Evolutionary conservation across 345 rosid species (phyloP).

Genomic region (Reutealis trisperma): DNA sequence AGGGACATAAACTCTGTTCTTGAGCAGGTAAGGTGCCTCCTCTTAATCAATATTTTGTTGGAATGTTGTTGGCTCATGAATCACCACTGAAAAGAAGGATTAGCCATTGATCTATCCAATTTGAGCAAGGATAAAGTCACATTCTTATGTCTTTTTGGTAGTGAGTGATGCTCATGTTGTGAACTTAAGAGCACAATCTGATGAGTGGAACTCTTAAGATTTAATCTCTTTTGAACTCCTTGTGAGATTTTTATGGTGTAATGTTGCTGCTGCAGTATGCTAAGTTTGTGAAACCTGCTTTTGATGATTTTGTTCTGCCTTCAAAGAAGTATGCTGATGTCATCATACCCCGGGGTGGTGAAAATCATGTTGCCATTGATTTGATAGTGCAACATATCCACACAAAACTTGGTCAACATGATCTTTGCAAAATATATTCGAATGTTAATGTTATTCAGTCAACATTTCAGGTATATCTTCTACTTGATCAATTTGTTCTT

Average conservation of each 20-base stretch:
- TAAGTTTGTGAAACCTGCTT: conserved; percentile 98
- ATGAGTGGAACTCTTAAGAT: neutral
- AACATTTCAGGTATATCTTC: conserved; percentile 78
- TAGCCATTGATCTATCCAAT: neutral
- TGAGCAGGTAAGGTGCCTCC: conserved; percentile 67
- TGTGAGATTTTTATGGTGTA: neutral
- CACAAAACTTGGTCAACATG: conserved; percentile 95
- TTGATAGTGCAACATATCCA: conserved; percentile 92
- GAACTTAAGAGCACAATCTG: neutral
- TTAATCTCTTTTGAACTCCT: neutral
- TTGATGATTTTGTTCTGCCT: conserved; percentile 94
- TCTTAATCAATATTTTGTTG: neutral
- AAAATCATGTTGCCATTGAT: conserved; percentile 95
- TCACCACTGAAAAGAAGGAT: neutral
- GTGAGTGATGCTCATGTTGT: conserved; percentile 10
- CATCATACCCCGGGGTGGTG: conserved; percentile 94
- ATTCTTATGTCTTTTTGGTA: neutral
- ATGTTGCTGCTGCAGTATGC: conserved; percentile 66
- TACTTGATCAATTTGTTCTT: neutral
- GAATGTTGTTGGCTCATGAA: neutral
- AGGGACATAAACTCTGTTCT: conserved; percentile 95
- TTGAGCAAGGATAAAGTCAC: neutral
- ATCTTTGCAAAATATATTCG: conserved; percentile 88
- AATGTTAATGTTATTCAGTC: conserved; percentile 77
- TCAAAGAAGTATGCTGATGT: conserved; percentile 96